Evolutionary conservation across 2,329 filamentous ascomycete species (phyloP), one percentile per base, ranked within the genome.

Genomic region (Plenodomus tracheiphilus): DNA sequence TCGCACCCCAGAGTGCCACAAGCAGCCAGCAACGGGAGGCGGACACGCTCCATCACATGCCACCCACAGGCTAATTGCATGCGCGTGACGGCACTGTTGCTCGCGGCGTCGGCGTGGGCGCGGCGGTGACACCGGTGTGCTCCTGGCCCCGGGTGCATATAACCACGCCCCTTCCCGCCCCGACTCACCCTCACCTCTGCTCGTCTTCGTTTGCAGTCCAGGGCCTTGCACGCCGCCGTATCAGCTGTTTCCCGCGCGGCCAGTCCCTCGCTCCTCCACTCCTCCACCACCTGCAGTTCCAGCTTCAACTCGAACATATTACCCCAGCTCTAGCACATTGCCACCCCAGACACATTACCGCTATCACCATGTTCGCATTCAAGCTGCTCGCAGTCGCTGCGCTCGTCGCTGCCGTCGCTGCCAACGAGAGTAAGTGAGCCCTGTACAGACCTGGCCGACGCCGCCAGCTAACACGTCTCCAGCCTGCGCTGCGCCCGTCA

Each of bases 361-460:
- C 50, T 49, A 43, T 54, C 58, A 64, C 39, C 45, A 68, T 66
- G 65, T 47, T 64, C 52, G 56, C 51, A 36, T 58, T 57, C 56
- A 68, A 62, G 61, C 8, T 65, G 47, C 43, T 64, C 40, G 55
- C 54, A 35, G 47, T 55, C 38, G 57, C 58, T 36, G 51, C 55
- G 43, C 49, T 66, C 39, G 50, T 51, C 42, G 51, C 52, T 43
- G 50, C 50, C 46, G 53, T 60, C 43, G 58, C 54, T 38, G 62
- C 61, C 39, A 28, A 45, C 35, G 56, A 61, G 38, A 42, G 60
- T 59, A 41, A 51, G 55, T 56, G 28, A 28, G 18, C 42, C 36
- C 30, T 9, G 7, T 42, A 15, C 20, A 25, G 37, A 20, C 18
- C 34, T 34, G 13, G 30, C 41, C 21, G 16, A 13, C 37, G 36